Percentiles rank a stretch among this genome's conserved stretches.
phyloP scores from a whole-genome alignment of 2,329 filamentous ascomycete species.

The Pseudogymnoascus sp. region DNA sequence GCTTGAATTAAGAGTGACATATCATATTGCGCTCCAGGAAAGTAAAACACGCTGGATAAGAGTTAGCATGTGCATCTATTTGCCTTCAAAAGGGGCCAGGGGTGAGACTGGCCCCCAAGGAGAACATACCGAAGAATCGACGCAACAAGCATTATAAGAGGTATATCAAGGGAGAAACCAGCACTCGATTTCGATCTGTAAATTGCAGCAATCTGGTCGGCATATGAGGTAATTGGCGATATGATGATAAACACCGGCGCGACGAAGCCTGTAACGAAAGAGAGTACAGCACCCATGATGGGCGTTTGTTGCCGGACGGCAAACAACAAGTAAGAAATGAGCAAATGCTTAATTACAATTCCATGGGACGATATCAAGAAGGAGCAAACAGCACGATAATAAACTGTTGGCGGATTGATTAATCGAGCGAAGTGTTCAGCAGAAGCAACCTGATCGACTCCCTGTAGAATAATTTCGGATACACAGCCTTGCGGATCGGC shows the following conservation, averaged over 20 bases:
- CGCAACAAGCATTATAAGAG: constrained; percentile 64
- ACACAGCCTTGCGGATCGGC: background rate
- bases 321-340: background rate
- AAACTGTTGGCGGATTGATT: background rate
- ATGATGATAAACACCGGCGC: constrained; percentile 57
- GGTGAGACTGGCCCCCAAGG: background rate
- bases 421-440: background rate
- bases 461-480: background rate
- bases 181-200: constrained; percentile 55
- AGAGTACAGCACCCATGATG: constrained; percentile 26
- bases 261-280: constrained; percentile 43
- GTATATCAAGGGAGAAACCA: constrained; percentile 64
- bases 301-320: background rate
- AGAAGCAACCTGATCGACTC: background rate
- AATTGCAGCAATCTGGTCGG: constrained; percentile 60
- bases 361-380: background rate
- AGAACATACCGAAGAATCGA: constrained; percentile 52
- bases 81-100: background rate
- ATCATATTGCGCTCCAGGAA: constrained; percentile 59
- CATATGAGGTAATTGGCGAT: constrained; percentile 58
- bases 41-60: constrained; percentile 56
- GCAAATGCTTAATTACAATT: constrained; percentile 7
- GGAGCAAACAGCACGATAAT: constrained; percentile 2
- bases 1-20: constrained; percentile 56
- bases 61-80: constrained; percentile 12